Percentiles rank a stretch among this genome's conserved stretches.
Conservation (phyloP, 352 stramenopile genomes). For the Pythium diclinum region DNA sequence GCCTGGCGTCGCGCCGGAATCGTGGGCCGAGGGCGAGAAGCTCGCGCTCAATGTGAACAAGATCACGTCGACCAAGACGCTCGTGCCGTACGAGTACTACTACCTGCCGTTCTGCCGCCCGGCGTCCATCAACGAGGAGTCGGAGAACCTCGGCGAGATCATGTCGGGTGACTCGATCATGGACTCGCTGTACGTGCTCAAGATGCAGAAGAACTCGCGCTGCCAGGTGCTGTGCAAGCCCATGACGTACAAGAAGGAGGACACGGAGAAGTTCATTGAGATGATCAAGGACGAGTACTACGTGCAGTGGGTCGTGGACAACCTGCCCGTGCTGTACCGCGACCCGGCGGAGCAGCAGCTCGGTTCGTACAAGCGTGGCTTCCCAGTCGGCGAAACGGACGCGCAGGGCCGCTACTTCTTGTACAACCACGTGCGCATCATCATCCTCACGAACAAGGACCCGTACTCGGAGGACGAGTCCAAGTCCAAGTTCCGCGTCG, state of each 20-base stretch:
- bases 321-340: constrained; percentile 88
- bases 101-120: constrained; percentile 94
- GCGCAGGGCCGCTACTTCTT: constrained; percentile 91
- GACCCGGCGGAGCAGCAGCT: constrained; percentile 68
- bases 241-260: constrained; percentile 73
- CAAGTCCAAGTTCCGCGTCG: constrained; percentile 84
- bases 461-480: constrained; percentile 65
- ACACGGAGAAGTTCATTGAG: constrained; percentile 83
- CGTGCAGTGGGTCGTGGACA: constrained; percentile 93
- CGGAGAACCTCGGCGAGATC: constrained; percentile 92
- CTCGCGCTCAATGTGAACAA: constrained; percentile 97
- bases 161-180: constrained; percentile 91
- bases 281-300: constrained; percentile 95
- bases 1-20: constrained; percentile 80
- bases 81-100: constrained; percentile 99
- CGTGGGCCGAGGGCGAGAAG: constrained; percentile 74
- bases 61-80: constrained; percentile 97
- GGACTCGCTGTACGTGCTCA: constrained; percentile 87
- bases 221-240: constrained; percentile 90
- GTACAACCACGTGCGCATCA: constrained; percentile 98
- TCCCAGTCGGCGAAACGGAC: constrained; percentile 92
- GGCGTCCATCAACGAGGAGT: constrained; percentile 74
- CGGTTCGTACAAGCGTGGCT: constrained; percentile 86
- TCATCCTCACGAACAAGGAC: constrained; percentile 90
- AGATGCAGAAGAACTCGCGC: constrained; percentile 88